These are phyloP conservation scores for Penicillium canescens DNA, from an alignment of 495 filamentous ascomycete species.

Conservation along the genomic window DNA sequence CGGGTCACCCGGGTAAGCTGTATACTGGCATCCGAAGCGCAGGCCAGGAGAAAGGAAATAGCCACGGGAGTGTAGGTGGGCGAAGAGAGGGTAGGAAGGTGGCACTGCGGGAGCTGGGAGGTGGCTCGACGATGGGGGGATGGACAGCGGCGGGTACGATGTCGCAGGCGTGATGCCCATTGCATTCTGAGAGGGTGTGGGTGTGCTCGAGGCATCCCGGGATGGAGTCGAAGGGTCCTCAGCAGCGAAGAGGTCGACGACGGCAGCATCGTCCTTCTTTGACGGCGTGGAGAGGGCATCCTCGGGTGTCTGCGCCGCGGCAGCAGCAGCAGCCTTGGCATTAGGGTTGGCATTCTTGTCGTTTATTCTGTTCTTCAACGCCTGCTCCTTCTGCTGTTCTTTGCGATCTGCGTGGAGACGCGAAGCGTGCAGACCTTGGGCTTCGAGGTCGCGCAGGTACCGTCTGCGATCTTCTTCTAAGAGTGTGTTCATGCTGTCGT, in stretches of 20 bases:
- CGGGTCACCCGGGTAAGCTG: constrained; percentile 92
- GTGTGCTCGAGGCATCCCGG: constrained; percentile 9
- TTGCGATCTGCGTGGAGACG: constrained; percentile 40
- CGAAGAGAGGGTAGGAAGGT: constrained; percentile 51
- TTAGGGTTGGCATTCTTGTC: constrained; percentile 40
- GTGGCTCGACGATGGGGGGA: constrained; percentile 28
- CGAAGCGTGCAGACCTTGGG: constrained; percentile 47
- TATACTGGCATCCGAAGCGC: constrained; percentile 91
- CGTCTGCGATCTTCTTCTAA: constrained; percentile 51
- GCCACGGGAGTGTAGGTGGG: constrained; percentile 71
- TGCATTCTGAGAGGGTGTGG: constrained; percentile 13
- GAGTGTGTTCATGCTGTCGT: constrained; percentile 61
- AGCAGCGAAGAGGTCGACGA: constrained; percentile 46
- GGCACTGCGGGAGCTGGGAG: constrained; percentile 47
- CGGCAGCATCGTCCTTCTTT: constrained; percentile 4
- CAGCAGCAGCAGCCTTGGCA: constrained; percentile 27
- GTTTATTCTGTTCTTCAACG: constrained; percentile 39
- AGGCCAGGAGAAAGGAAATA: constrained; percentile 92
- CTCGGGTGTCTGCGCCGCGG: constrained; percentile 15
- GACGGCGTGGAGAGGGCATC: constrained; percentile 10
- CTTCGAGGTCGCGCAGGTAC: constrained; percentile 45
- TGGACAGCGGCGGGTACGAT: constrained; percentile 53
- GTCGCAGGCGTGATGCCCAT: constrained; percentile 60
- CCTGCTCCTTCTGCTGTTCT: constrained; percentile 38
- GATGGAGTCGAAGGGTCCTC: constrained; percentile 21